Percentiles rank a stretch among this genome's conserved stretches.
These are phyloP conservation scores for Zoysia japonica DNA, from an alignment of 176 grass and related monocot genomes.

Conservation along the genomic window DNA sequence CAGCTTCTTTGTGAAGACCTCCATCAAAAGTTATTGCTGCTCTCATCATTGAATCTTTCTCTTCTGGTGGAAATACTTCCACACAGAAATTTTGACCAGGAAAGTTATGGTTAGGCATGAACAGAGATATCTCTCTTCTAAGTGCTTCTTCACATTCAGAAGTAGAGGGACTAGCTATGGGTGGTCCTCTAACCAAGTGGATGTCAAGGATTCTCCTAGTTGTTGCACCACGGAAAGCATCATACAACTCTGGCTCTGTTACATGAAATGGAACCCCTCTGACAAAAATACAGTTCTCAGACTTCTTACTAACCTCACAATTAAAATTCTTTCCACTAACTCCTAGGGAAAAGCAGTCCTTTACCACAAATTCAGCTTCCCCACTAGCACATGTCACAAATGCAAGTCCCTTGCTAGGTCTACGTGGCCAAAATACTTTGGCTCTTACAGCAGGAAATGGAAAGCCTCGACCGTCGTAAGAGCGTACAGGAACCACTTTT, in stretches of 20 bases:
- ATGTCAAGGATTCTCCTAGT: slow-evolving; percentile 66
- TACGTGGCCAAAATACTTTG: slow-evolving; percentile 75
- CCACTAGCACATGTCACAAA: slow-evolving; percentile 60
- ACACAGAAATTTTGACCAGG: slow-evolving; percentile 70
- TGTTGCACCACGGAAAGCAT: slow-evolving; percentile 54
- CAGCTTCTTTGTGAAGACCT: slow-evolving; percentile 82
- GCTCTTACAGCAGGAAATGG: slow-evolving; percentile 82
- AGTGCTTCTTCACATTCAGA: slow-evolving; percentile 65
- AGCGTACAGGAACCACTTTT: slow-evolving; percentile 55
- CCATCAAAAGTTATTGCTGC: slow-evolving; percentile 80
- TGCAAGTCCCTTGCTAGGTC: slow-evolving; percentile 64
- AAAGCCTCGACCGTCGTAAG: slow-evolving; percentile 45
- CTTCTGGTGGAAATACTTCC: slow-evolving; percentile 62
- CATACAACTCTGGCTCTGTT: slow-evolving; percentile 68
- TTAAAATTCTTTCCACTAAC: slow-evolving; percentile 71
- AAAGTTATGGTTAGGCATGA: slow-evolving; percentile 81
- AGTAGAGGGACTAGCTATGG: slow-evolving; percentile 27
- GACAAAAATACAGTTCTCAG: slow-evolving; percentile 67
- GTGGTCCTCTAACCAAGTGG: slow-evolving; percentile 51
- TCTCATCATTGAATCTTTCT: slow-evolving; percentile 57
- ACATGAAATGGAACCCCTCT: slow-evolving; percentile 64
- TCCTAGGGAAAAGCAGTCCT: slow-evolving; percentile 58
- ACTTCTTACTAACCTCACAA: slow-evolving; percentile 65
- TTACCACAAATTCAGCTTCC: slow-evolving; percentile 66
- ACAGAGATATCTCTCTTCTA: slow-evolving; percentile 62